phyloP scores from a whole-genome alignment of 2,329 filamentous ascomycete genomes.

The Neocatenulostroma microsporum region DNA sequence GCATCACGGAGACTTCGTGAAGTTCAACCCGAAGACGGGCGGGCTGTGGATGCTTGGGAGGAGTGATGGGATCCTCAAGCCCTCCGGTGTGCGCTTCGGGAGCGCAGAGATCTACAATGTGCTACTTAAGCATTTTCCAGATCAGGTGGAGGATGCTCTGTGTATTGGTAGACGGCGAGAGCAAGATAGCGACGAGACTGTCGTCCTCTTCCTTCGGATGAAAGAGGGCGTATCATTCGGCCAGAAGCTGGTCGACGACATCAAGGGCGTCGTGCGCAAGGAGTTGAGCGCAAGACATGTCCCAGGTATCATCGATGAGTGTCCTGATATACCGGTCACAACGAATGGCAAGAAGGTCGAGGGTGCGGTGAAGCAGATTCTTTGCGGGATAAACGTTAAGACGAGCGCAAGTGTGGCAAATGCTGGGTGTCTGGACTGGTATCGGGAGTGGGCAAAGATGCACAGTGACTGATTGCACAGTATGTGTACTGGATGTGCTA shows the following conservation, averaged over 20 bases:
- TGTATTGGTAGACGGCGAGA: slow-evolving; percentile 71
- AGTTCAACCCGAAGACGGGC: slow-evolving; percentile 61
- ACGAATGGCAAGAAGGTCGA: slow-evolving; percentile 98
- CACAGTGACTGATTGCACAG: too few species aligned
- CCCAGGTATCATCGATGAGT: slow-evolving; percentile 72
- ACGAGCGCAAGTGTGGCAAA: slow-evolving; percentile 93
- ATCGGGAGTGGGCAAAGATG: slow-evolving; percentile 63
- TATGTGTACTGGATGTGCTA: too few species aligned
- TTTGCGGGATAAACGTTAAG: slow-evolving; percentile 79
- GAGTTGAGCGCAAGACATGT: slow-evolving; percentile 87
- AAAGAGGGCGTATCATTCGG: slow-evolving; percentile 49
- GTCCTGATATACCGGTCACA: slow-evolving; percentile 81
- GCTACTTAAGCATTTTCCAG: slow-evolving; percentile 72
- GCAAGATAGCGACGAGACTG: slow-evolving; percentile 71
- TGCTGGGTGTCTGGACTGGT: slow-evolving; percentile 80
- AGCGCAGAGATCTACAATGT: slow-evolving; percentile 95
- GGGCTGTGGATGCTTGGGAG: slow-evolving; percentile 86
- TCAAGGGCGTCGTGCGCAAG: slow-evolving; percentile 61
- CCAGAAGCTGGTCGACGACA: slow-evolving; percentile 51
- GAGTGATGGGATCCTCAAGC: slow-evolving; percentile 88
- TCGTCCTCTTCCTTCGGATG: slow-evolving; percentile 83
- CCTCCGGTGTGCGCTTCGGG: slow-evolving; percentile 82
- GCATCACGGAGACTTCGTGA: slow-evolving; percentile 93
- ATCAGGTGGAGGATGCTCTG: slow-evolving; percentile 73
- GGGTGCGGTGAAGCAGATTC: slow-evolving; percentile 90